phyloP scores from a whole-genome alignment of 345 rosid genomes.

The Ceriops zippeliana region DNA sequence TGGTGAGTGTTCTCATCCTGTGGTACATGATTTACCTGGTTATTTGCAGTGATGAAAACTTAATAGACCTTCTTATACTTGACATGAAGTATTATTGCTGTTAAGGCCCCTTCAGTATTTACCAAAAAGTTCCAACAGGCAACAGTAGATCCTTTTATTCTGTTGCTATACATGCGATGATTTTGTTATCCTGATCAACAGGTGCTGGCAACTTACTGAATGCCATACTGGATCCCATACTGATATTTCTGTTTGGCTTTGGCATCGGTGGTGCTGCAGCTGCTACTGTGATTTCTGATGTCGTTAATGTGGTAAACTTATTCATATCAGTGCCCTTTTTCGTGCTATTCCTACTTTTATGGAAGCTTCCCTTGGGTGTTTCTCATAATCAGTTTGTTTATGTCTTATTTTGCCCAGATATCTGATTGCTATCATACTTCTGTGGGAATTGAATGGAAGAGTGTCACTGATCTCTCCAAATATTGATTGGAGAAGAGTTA shows the following conservation, averaged over 20 bases:
- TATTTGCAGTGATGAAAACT: no score
- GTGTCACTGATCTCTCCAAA: constrained; percentile 64
- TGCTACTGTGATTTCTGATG: constrained; percentile 93
- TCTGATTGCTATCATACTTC: constrained; percentile 74
- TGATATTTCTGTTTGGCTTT: constrained; percentile 65
- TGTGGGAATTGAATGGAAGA: constrained; percentile 74
- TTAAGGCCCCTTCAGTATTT: neutral
- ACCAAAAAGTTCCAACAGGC: neutral
- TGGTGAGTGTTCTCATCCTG: no score
- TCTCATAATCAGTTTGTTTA: constrained; percentile 10
- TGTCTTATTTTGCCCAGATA: constrained; percentile 43
- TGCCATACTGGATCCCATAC: constrained; percentile 67
- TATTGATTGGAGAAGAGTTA: constrained; percentile 52
- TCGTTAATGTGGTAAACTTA: constrained; percentile 64
- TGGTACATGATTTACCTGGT: no score
- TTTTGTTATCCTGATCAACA: constrained; percentile 35
- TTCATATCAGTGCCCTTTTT: constrained; percentile 19
- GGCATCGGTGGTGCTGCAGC: constrained; percentile 85
- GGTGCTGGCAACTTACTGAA: constrained; percentile 79
- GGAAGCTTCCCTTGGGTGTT: neutral
- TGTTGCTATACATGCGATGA: constrained; percentile 12
- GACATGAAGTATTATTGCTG: neutral
- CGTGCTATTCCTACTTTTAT: constrained; percentile 7
- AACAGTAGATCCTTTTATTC: neutral
- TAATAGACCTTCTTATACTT: no score